These are phyloP conservation scores for Rhizopogon vulgaris DNA, from an alignment of 768 basidiomycete genomes.

Conservation along the genomic window DNA sequence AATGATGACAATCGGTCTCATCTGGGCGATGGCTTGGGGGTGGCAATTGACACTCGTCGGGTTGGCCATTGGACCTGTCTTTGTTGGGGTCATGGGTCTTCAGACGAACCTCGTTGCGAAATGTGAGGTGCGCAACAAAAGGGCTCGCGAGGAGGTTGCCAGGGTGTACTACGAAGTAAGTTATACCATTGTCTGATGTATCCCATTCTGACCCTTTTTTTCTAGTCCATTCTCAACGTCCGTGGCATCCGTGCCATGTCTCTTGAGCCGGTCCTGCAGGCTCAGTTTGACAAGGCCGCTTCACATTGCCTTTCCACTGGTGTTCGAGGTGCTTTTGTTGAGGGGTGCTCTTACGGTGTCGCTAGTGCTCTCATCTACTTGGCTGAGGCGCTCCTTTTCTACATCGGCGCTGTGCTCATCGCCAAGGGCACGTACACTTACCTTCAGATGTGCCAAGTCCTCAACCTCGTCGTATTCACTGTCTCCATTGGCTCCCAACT, in stretches of 20 bases:
- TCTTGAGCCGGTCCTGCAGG: conserved; percentile 63
- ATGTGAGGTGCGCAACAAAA: conserved; percentile 77
- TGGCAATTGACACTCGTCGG: conserved; percentile 95
- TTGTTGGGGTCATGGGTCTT: conserved; percentile 64
- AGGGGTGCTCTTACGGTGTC: conserved; percentile 80
- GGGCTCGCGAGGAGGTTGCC: conserved; percentile 79
- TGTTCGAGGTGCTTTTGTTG: conserved; percentile 75
- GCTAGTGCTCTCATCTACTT: conserved; percentile 82
- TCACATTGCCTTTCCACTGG: conserved; percentile 61
- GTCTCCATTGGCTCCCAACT: conserved; percentile 88
- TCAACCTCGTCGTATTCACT: conserved; percentile 89
- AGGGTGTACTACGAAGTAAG: conserved; percentile 80
- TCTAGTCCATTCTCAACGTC: conserved; percentile 71
- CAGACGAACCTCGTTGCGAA: conserved; percentile 68
- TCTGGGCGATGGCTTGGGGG: conserved; percentile 83
- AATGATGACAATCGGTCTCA: conserved; percentile 79
- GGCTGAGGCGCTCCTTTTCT: conserved; percentile 88
- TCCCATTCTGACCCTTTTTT: conserved; percentile 4
- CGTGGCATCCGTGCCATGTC: conserved; percentile 86
- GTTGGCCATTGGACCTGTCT: conserved; percentile 80
- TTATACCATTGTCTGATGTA: conserved; percentile 9
- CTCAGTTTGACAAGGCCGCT: conserved; percentile 61
- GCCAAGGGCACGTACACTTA: conserved; percentile 78
- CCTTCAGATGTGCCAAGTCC: conserved; percentile 82
- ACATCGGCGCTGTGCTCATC: conserved; percentile 83